Conservation (phyloP, 2,329 filamentous ascomycete genomes). For the Epichloe scottii region DNA sequence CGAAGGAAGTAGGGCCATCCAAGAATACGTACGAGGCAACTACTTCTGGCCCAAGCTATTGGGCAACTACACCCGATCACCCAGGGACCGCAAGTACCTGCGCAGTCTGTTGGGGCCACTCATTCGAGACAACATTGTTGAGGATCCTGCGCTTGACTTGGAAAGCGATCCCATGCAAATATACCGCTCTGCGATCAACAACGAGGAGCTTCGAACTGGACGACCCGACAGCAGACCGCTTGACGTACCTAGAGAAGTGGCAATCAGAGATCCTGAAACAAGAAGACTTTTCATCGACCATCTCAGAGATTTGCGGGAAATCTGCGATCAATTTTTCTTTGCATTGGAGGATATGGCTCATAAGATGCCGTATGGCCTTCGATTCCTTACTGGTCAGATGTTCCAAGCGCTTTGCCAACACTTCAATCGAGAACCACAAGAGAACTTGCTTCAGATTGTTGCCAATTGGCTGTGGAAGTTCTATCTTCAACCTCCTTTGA, state of each 20-base stretch:
- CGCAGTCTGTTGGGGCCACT: conserved; percentile 74
- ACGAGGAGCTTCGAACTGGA: conserved; percentile 89
- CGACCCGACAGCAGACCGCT: conserved; percentile 67
- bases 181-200: conserved; percentile 89
- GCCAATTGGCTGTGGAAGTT: conserved; percentile 89
- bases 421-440: conserved; percentile 69
- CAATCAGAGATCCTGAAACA: conserved; percentile 92
- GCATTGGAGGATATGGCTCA: conserved; percentile 72
- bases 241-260: conserved; percentile 80
- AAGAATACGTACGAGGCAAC: conserved; percentile 80
- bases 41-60: conserved; percentile 90
- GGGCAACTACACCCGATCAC: conserved; percentile 76
- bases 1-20: conserved; percentile 55
- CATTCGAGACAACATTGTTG: conserved; percentile 84
- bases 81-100: conserved; percentile 83
- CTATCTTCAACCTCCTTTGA: conserved; percentile 80
- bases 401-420: conserved; percentile 65
- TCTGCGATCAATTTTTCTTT: conserved; percentile 80
- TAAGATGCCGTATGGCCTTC: conserved; percentile 84
- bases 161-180: conserved; percentile 98
- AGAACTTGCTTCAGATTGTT: conserved; percentile 68
- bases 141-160: conserved; percentile 79
- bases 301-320: conserved; percentile 83
- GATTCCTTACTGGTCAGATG: conserved; percentile 77
- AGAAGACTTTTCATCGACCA: conserved; percentile 88